Evolutionary conservation across 495 filamentous ascomycete species (phyloP).

Genomic region (Entonaema liquescens): DNA sequence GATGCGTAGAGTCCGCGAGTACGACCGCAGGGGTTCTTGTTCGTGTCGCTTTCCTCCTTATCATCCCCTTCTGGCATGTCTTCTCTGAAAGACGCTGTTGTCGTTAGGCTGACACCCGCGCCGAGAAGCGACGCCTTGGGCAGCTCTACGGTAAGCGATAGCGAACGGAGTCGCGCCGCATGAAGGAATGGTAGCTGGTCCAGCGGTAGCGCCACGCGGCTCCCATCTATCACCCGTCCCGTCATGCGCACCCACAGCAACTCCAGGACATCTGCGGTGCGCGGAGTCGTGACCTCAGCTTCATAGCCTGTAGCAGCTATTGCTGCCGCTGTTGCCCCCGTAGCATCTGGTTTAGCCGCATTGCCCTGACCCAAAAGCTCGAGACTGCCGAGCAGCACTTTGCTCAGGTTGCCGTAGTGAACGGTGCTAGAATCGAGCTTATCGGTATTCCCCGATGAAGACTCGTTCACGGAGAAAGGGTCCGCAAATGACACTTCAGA

Average conservation of each 20-base stretch:
- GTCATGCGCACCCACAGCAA: conserved; percentile 48
- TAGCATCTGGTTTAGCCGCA: background rate
- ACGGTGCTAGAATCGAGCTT: conserved; percentile 63
- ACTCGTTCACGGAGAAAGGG: conserved; percentile 56
- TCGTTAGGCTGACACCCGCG: conserved; percentile 54
- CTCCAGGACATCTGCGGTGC: conserved; percentile 43
- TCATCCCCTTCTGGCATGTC: background rate
- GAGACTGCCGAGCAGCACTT: conserved; percentile 55
- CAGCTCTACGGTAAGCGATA: conserved; percentile 54
- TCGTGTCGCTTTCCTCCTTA: background rate
- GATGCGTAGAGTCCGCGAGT: conserved; percentile 45
- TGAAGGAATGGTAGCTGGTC: conserved; percentile 47
- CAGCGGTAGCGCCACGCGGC: conserved; percentile 36
- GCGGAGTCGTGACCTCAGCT: background rate
- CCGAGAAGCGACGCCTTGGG: conserved; percentile 65
- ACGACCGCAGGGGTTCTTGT: conserved; percentile 38
- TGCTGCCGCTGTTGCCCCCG: background rate
- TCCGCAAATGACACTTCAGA: conserved; percentile 56
- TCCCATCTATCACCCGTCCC: conserved; percentile 41
- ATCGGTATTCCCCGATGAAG: conserved; percentile 49
- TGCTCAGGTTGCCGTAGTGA: conserved; percentile 68
- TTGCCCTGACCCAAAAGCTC: conserved; percentile 20
- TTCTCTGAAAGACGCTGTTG: conserved; percentile 45
- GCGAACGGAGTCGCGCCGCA: conserved; percentile 40
- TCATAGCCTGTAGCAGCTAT: background rate